phyloP scores from a whole-genome alignment of 116 monocot species.

The Papilionanthe hybrid region DNA sequence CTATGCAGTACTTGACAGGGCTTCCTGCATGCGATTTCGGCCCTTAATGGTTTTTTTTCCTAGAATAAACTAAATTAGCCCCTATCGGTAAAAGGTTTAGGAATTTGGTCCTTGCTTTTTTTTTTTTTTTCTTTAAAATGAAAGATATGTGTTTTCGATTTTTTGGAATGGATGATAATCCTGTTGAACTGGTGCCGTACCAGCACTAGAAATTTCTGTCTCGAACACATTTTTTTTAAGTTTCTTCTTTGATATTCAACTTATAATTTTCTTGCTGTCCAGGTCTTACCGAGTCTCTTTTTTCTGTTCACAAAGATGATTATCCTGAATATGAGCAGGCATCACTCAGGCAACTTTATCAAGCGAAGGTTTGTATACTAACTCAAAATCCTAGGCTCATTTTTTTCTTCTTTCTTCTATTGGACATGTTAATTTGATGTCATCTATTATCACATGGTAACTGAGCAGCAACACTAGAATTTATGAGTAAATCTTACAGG shows the following conservation, averaged over 20 bases:
- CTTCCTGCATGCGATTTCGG: background rate
- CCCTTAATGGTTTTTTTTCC: no score
- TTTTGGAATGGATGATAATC: background rate
- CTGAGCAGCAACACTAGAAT: background rate
- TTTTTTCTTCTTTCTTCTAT: background rate
- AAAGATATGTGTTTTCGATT: background rate
- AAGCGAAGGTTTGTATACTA: slow-evolving; percentile 54
- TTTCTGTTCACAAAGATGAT: slow-evolving; percentile 83
- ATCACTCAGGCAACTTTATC: slow-evolving; percentile 83
- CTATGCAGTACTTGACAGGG: background rate
- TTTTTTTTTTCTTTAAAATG: background rate
- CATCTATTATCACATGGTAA: background rate
- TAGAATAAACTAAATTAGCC: no score
- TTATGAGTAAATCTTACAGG: slow-evolving; percentile 30
- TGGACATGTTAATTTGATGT: background rate
- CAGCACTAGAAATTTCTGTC: background rate
- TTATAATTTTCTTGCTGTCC: slow-evolving; percentile 1
- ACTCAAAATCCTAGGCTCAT: slow-evolving; percentile 2
- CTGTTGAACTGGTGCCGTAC: background rate
- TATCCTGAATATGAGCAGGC: slow-evolving; percentile 97
- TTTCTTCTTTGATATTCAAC: background rate
- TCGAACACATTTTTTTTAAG: background rate
- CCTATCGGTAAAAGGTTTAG: background rate
- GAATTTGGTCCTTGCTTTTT: background rate
- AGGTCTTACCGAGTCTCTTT: slow-evolving; percentile 96